Evolutionary conservation across 139 green algal genomes (phyloP), one percentile per base, ranked within the genome.

Genomic region (Micractinium sp.): DNA sequence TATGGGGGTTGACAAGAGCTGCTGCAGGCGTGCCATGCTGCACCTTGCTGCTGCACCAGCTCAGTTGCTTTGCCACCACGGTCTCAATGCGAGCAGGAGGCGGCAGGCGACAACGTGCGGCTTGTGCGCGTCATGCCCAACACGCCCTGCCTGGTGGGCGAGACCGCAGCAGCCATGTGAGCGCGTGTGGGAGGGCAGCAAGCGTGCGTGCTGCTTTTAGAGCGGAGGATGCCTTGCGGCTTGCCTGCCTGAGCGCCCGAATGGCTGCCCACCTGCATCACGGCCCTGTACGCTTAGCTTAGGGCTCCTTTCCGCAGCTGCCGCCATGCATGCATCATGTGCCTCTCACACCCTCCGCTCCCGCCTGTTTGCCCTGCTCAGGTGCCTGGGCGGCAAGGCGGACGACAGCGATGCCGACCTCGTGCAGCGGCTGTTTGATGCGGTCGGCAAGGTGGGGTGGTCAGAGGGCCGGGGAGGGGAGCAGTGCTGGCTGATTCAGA

Each of bases 61-160:
- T 5, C 47, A 56, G 5, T 56, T 56, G 47, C 47, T 56, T 5
- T 56, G 5, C 9, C 7, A 56, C 9, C n/a, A 9, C 9, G 47
- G 47, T 9, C 23, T 22, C 27, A 35, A 75, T 75, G 67, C 67
- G 47, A 16, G 84, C 83, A 97, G 76, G 90, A 93, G 19, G 95
- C 95, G 13, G 95, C 94, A 0, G 96, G 97, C 9, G 56, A 89
- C 5, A 80, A 92, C 22, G 90, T 94, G 4, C 89, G 91, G 25
- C 90, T 97, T 3, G 91, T 99, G n/a, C 94, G 97, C 25, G 97
- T 99, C 18, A 99, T 99, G 97, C 97, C 97, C 66, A 99, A 99
- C 94, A 99, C 97, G 9, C 97, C 97, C 2, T 99, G 97, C 92
- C 92, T 99, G 39, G 97, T 99, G 47, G 96, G 95, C 1, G 95